These are phyloP conservation scores for Hypericum perforatum DNA, from an alignment of 345 rosid species.

Conservation along the genomic window DNA sequence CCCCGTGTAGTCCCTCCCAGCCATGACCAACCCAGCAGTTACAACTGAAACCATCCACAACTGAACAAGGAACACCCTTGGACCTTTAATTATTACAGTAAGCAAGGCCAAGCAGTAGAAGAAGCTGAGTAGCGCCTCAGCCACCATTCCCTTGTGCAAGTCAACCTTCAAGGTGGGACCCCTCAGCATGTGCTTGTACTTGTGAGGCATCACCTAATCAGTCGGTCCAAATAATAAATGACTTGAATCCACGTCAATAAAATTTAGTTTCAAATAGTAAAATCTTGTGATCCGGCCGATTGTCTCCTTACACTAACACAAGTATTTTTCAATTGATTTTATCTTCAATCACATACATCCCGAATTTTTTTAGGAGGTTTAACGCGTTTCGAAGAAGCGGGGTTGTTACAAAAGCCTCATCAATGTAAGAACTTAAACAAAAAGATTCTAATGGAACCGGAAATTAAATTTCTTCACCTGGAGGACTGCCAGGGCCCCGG, in stretches of 20 bases:
- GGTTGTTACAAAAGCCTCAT: no score
- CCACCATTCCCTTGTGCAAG: background rate
- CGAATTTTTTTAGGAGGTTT: no score
- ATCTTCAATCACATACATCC: no score
- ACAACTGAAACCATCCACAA: background rate
- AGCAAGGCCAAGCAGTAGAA: background rate
- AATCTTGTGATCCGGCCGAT: no score
- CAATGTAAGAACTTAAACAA: no score
- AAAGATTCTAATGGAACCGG: no score
- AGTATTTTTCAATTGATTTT: no score
- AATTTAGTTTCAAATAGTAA: no score
- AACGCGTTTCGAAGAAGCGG: no score
- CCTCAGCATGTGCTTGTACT: background rate
- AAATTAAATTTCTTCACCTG: background rate
- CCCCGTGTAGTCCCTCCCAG: slow-evolving; percentile 3
- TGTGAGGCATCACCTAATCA: background rate
- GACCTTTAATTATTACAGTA: slow-evolving; percentile 1
- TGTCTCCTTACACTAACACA: no score
- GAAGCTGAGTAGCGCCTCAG: background rate
- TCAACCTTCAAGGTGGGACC: slow-evolving; percentile 1
- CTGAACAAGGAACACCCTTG: background rate
- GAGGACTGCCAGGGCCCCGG: background rate
- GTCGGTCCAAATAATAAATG: no score
- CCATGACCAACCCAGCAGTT: background rate
- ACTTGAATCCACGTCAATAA: no score